Base-by-base conservation (phyloP, 2,329 filamentous ascomycete genomes). In the Lasiodiplodia gonubiensis region DNA sequence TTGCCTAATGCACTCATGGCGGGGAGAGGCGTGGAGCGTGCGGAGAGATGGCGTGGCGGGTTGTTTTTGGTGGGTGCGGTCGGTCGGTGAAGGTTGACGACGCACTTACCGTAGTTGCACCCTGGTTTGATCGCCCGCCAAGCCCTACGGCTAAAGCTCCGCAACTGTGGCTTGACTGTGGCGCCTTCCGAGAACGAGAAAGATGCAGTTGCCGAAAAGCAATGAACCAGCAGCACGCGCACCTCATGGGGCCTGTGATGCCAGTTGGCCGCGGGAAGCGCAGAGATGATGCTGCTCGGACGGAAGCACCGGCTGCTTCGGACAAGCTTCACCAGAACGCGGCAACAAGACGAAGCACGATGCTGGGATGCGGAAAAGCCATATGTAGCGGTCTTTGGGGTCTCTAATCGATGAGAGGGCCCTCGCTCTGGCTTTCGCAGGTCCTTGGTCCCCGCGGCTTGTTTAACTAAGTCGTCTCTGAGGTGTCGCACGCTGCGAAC, bases 1-100 rank as follows among this genome's bases (percentile, higher is more conserved):
- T 60, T 61, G 68, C 82, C 80, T 79, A 82, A 84, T 51, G 76
- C 86, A 81, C 76, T 70, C 77, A 79, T 80, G 68, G 46, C 42
- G 30, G 65, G 25, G 49, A 42, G 23, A 16, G 18, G 6, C 10
- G 65, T 51, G 55, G 55, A n/a, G 27, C 7, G 51, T 49, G 52
- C 18, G 39, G 39, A 30, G 67, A 61, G 18, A 23, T 25, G 59
- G 42, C 25, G 59, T 25, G 18, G 59, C 30, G 42, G 49, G 35
- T 49, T 46, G 30, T 23, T 37, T 63, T 11, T 30, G 27, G 14
- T 8, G 14, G 39, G 25, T 16, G 57, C 25, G 25, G 57, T 25
- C 16, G 57, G 23, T 21, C 39, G 7, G 27, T 18, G 30, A 57
- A 46, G 55, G 35, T 42, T 46, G 7, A 46, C 42, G 7, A 46